Percentiles rank a stretch among this genome's conserved stretches.
Conservation (phyloP, 306 rosid genomes). For the Lupinus albus region DNA sequence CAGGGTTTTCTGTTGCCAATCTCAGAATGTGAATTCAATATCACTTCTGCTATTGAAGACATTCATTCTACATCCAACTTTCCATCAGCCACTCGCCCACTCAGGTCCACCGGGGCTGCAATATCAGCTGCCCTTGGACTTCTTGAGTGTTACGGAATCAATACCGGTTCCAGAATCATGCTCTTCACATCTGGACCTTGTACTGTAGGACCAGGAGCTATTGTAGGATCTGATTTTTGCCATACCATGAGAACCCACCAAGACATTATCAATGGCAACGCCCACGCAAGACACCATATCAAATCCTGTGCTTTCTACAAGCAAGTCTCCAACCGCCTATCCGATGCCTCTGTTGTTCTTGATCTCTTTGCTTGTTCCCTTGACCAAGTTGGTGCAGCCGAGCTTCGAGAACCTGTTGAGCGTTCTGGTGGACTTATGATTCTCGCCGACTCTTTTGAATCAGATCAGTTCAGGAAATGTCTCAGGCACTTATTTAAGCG, state of each 20-base stretch:
- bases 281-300: constrained; percentile 53
- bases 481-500: constrained; percentile 60
- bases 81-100: constrained; percentile 55
- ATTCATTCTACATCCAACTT: constrained; percentile 52
- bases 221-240: constrained; percentile 63
- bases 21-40: constrained; percentile 75
- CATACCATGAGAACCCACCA: constrained; percentile 71
- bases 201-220: constrained; percentile 74
- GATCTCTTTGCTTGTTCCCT: constrained; percentile 87
- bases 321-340: constrained; percentile 58
- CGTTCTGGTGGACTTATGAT: constrained; percentile 80
- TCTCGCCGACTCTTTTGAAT: constrained; percentile 77
- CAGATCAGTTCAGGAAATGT: constrained; percentile 68
- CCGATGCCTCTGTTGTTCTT: constrained; percentile 61
- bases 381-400: constrained; percentile 85
- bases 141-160: constrained; percentile 64
- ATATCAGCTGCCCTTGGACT: constrained; percentile 79
- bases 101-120: constrained; percentile 81
- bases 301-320: constrained; percentile 65
- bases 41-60: constrained; percentile 75
- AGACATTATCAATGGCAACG: constrained; percentile 56
- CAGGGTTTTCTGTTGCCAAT: constrained; percentile 74
- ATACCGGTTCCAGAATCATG: constrained; percentile 80
- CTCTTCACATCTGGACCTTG: constrained; percentile 90
- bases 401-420: constrained; percentile 69